A percentile compares a stretch with the other conserved stretches of the same genome.
Evolutionary conservation across 768 basidiomycete species (phyloP).

Genomic region (Suillus subaureus): DNA sequence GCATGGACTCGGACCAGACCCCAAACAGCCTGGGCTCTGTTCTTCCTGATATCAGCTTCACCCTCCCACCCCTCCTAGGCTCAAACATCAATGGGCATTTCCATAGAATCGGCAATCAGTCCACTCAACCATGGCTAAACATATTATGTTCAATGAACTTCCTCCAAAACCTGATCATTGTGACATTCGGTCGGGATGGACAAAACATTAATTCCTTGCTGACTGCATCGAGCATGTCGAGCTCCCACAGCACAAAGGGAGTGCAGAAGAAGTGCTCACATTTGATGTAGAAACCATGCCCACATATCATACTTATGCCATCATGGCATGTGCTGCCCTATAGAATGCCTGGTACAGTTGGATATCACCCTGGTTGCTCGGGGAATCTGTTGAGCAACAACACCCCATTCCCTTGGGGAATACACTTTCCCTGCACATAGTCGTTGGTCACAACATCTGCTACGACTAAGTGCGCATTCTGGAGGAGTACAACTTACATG

Average conservation of each 20-base stretch:
- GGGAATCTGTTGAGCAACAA: conserved; percentile 51
- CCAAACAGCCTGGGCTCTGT: conserved; percentile 76
- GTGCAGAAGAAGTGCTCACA: conserved; percentile 71
- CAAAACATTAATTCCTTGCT: conserved; percentile 67
- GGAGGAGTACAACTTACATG: conserved; percentile 78
- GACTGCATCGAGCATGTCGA: conserved; percentile 78
- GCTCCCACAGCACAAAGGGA: conserved; percentile 62
- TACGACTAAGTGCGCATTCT: conserved; percentile 84
- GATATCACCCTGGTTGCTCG: conserved; percentile 92
- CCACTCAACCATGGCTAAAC: conserved; percentile 77
- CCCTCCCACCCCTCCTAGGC: conserved; percentile 85
- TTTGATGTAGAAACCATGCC: conserved; percentile 97
- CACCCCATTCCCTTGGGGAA: conserved; percentile 80
- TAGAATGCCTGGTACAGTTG: conserved; percentile 91
- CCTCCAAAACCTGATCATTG: conserved; percentile 64
- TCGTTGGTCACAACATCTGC: conserved; percentile 95
- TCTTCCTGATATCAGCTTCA: conserved; percentile 78
- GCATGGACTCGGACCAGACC: conserved; percentile 83
- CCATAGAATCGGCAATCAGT: conserved; percentile 67
- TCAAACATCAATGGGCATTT: conserved; percentile 86
- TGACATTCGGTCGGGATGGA: conserved; percentile 79
- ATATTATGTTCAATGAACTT: conserved; percentile 52
- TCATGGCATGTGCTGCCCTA: conserved; percentile 89
- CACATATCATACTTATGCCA: conserved; percentile 73
- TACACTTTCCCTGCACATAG: conserved; percentile 52